A percentile compares a stretch with the other conserved stretches of the same genome.
phyloP scores from a whole-genome alignment of 768 basidiomycete genomes.

The Hysterangium stoloniferum region DNA sequence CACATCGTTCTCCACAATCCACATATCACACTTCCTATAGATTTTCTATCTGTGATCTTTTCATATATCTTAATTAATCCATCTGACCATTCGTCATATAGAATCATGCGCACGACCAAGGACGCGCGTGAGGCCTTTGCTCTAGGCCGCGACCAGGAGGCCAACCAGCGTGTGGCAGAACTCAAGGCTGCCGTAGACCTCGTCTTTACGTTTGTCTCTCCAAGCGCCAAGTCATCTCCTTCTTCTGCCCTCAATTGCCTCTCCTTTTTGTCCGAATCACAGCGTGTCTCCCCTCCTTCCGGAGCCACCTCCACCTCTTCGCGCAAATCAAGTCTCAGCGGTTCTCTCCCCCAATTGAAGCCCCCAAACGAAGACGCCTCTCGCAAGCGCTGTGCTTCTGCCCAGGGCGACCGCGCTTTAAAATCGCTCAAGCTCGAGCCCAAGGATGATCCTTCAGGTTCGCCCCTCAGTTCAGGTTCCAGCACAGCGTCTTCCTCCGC shows the following conservation, averaged over 20 bases:
- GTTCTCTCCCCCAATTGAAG: slow-evolving; percentile 1
- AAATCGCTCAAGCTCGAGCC: slow-evolving; percentile 45
- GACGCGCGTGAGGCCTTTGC: slow-evolving; percentile 10
- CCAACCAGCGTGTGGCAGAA: slow-evolving; percentile 9
- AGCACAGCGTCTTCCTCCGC: slow-evolving; percentile 10
- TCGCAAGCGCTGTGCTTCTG: slow-evolving; percentile 45
- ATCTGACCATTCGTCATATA: neutral
- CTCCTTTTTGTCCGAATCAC: neutral
- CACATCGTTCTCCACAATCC: neutral
- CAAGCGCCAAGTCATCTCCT: neutral
- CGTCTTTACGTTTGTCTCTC: slow-evolving; percentile 1
- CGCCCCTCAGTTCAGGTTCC: slow-evolving; percentile 18
- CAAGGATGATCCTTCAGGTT: slow-evolving; percentile 27
- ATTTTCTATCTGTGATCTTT: neutral
- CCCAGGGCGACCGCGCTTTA: slow-evolving; percentile 36
- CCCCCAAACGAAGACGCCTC: slow-evolving; percentile 28
- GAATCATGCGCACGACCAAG: slow-evolving; percentile 8
- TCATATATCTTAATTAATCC: neutral
- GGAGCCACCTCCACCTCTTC: neutral
- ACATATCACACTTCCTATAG: neutral
- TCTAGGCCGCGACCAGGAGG: slow-evolving; percentile 3
- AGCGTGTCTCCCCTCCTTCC: slow-evolving; percentile 6
- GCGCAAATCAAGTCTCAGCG: slow-evolving; percentile 3
- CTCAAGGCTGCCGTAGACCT: slow-evolving; percentile 11
- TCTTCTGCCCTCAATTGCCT: neutral